Base-by-base conservation (phyloP, 176 grass and related monocot genomes). In the Oryza officinalis region DNA sequence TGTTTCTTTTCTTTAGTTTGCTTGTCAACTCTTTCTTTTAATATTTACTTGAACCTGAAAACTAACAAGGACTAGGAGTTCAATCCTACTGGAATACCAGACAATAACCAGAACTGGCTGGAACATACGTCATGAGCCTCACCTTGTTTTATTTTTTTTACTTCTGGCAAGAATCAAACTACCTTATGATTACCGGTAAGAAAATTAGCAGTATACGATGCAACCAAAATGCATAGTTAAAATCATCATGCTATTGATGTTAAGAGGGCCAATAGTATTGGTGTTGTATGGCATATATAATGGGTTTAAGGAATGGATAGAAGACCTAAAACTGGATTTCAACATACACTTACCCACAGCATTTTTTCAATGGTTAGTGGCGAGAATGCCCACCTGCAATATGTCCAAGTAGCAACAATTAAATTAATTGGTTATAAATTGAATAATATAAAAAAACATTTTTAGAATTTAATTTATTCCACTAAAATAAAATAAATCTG, bases 361-460 rank as follows among this genome's bases (percentile, higher is more conserved):
- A 98, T 87, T 35, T 87, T 93, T 27, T 98, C 91, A 18, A 92
- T 93, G 41, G 91, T 92, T 79, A 98, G 59, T n/a, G 96, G 96
- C 61, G 93, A 93, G 43, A 98, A 98, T 6, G 89, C 82, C 96
- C 96, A 98, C 87, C 93, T 98, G 82, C 31, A 88, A 49, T 88
- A 80, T 63, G 83, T 65, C 65, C 35, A 44, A 76, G 60, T 32
- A 82, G 27, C 49, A 63, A 37, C 71, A 80, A 3, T 59, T 59
- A 59, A 22, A 3, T 63, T 26, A 59, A 64, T 75, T 47, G 47
- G 22, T 27, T 17, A 86, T 63, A 26, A 61, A 86, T 74, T 74
- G 18, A 63, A 40, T 25, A 87, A 32, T 27, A 76, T 69, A 74
- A 14, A 31, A 2, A 30, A 37, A 31, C 4, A 46, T 8, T 47